Evolutionary conservation across 1,139 yeast species (phyloP).

Genomic region (Candida anutae): DNA sequence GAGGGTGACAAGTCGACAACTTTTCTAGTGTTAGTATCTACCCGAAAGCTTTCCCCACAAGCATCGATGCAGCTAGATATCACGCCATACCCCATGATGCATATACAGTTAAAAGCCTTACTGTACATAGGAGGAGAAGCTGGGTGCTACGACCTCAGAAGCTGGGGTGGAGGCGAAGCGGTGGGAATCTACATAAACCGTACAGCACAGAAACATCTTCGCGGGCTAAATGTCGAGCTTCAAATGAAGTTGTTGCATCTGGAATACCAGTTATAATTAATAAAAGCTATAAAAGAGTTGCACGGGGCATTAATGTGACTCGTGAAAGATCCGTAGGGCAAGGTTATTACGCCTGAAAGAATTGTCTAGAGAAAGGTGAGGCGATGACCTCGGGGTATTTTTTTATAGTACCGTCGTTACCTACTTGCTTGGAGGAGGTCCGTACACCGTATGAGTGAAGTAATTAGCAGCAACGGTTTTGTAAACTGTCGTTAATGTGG

Average conservation of each 20-base stretch:
- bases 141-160: constrained; percentile 14
- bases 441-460: no score
- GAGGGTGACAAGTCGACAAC: constrained; percentile 13
- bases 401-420: no score
- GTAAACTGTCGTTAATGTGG: not conserved
- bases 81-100: constrained; percentile 49
- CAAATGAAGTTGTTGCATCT: constrained; percentile 14
- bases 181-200: constrained; percentile 40
- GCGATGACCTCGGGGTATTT: no score
- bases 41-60: constrained; percentile 51
- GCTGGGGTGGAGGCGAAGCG: constrained; percentile 36
- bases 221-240: constrained; percentile 29
- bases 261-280: no score
- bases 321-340: no score
- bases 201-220: constrained; percentile 27
- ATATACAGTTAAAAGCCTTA: constrained; percentile 8
- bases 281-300: no score
- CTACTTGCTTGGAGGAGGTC: no score
- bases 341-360: no score
- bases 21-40: constrained; percentile 44
- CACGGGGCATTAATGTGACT: no score
- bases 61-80: constrained; percentile 50
- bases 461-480: no score
- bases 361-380: no score
- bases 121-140: constrained; percentile 24